Base-by-base conservation (phyloP, 306 rosid species). In the Castanea sativa region DNA sequence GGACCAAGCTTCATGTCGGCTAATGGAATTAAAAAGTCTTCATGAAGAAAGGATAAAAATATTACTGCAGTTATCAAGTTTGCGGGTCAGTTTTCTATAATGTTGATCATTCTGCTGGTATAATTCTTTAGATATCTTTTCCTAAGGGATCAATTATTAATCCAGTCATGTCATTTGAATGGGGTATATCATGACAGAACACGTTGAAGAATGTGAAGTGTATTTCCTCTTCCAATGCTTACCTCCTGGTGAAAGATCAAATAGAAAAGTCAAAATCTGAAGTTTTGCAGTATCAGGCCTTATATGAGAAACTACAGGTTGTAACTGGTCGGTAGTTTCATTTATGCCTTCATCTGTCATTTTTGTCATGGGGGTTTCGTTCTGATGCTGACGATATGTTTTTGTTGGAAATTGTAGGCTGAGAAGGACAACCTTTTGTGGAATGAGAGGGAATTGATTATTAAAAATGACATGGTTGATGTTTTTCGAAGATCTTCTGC, bases 251-350 rank as follows among this genome's bases (percentile, higher is more conserved):
- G 87, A 87, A 83, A 86, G 93, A 93, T 83, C 96, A 88, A 85
- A 85, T 91, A 68, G 93, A 91, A 74, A 91, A 86, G 73, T 91
- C 93, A 15, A 95, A 90, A 81, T 85, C 83, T 2, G 89, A 93
- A 88, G 92, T 88, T 74, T 77, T 70, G 35, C 80, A 90, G 82
- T 93, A 84, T 85, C 98, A 85, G 84, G 88, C 93, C 73, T 83
- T 84, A 72, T 83, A 83, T 15, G 93, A 93, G 92, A 95, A 91
- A 90, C 93, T 91, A 80, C 99, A 95, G 99, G 99, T 95, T 87
- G 97, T 91, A 82, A 90, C 88, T 89, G 91, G 94, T 93, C 76
- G 94, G 91, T 90, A 93, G 93, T 89, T 91, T 89, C 83, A 88
- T 87, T 86, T 85, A 27, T 86, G 76, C 89, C 82, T 78, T 79